Evolutionary conservation across 805 yeast species (phyloP), one percentile per base, ranked within the genome.

Genomic region (Wickerhamiella cacticola): DNA sequence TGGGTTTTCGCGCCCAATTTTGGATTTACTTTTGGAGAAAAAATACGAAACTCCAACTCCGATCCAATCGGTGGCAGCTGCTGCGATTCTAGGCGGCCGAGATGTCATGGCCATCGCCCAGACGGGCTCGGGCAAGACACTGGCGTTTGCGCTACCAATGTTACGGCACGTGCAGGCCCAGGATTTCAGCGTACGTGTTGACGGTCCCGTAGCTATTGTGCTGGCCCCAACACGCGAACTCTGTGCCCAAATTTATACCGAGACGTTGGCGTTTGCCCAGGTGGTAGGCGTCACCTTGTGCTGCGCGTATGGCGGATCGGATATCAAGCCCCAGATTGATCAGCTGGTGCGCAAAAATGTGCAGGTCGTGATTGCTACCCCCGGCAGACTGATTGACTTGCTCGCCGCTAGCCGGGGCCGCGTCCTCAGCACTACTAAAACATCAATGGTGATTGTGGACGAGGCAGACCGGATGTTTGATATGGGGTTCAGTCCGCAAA

Each of bases 401-500:
- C 65, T 92, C 25, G 78, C 94, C 1, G 80, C 94, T 3, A 89
- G 89, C 60, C 66, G 75, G 33, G 96, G 96, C 0, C 71, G 85
- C 45, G 75, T 87, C 1, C 70, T 82, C 2, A 79, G 78, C 52
- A 68, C 92, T 5, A 66, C 69, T 24, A 67, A 88, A 38, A 78
- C 82, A 5, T 79, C 95, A 0, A 86, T 80, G 62, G 71, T 86
- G n/a, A 94, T 88, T 0, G 67, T 92, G 50, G 98, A 92, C 61
- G 98, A 92, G 43, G 96, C 97, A 1, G 98, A 92, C 63, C 67
- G 98, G 53, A 79, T 92, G 82, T 89, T 89, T 66, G 98, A 92
- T 62, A 69, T 92, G 74, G 98, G 98, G 1, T 92, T 92, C 65
- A 97, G 86, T 56, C 97, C 98, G 0, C 98, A 92, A 60, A 86